phyloP scores from a whole-genome alignment of 2,329 filamentous ascomycete genomes.

The Aureobasidium sp. region DNA sequence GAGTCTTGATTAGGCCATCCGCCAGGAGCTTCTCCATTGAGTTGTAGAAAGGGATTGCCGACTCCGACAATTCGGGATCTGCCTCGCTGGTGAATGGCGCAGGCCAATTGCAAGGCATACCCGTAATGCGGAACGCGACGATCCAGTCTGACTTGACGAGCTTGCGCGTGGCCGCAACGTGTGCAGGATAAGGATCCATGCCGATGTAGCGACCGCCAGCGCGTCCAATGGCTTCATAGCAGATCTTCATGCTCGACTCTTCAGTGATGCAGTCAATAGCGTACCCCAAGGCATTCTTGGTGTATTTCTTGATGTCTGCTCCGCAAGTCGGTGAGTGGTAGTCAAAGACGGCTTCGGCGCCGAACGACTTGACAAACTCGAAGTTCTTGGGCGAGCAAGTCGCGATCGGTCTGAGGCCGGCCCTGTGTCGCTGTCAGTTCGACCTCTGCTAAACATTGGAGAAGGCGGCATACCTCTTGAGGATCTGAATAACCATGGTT shows the following conservation, averaged over 20 bases:
- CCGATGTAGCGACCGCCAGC: constrained; percentile 34
- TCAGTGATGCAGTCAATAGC: constrained; percentile 40
- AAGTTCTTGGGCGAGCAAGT: constrained; percentile 41
- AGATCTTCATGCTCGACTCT: constrained; percentile 17
- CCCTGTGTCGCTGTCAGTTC: constrained; percentile 17
- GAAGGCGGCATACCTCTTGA: constrained; percentile 26
- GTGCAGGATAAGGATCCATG: constrained; percentile 29
- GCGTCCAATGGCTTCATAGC: constrained; percentile 26
- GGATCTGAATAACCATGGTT: constrained; percentile 39
- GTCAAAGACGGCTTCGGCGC: constrained; percentile 42
- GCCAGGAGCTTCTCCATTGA: background rate
- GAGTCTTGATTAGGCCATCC: background rate
- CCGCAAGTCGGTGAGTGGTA: constrained; percentile 32
- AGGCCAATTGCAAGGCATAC: constrained; percentile 1
- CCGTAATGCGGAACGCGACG: constrained; percentile 4
- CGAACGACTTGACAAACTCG: constrained; percentile 33
- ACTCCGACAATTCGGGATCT: background rate
- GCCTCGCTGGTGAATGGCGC: constrained; percentile 1
- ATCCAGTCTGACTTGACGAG: constrained; percentile 12
- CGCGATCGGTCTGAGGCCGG: constrained; percentile 37
- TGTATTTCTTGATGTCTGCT: constrained; percentile 31
- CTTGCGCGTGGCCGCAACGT: constrained; percentile 3
- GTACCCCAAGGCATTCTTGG: constrained; percentile 31
- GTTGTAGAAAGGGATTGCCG: background rate
- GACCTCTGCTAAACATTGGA: background rate